These are phyloP conservation scores for Penicillium palitans DNA, from an alignment of 2,329 filamentous ascomycete species.

Conservation along the genomic window DNA sequence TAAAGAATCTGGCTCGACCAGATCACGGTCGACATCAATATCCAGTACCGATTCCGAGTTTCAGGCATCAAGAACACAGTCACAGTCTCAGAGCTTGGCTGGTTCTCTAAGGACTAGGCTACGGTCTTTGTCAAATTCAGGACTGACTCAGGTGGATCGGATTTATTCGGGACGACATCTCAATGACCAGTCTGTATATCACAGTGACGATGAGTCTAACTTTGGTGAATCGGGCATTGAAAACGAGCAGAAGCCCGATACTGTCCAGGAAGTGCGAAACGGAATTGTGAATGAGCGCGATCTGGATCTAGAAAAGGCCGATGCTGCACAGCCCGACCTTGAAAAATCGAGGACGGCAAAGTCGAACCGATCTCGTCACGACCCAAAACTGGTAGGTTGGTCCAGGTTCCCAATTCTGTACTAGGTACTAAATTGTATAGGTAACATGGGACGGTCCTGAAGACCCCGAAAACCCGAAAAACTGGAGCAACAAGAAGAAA, in stretches of 20 bases:
- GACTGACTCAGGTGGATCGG: slow-evolving; percentile 22
- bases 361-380: slow-evolving; percentile 23
- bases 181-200: slow-evolving; percentile 37
- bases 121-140: slow-evolving; percentile 19
- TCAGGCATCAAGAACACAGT: slow-evolving; percentile 5
- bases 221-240: neutral
- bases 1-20: slow-evolving; percentile 6
- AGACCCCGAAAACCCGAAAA: slow-evolving; percentile 50
- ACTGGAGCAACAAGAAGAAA: slow-evolving; percentile 58
- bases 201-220: slow-evolving; percentile 26
- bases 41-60: slow-evolving; percentile 19
- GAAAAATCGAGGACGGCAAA: slow-evolving; percentile 27
- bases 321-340: slow-evolving; percentile 14
- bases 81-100: slow-evolving; percentile 4
- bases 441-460: slow-evolving; percentile 56
- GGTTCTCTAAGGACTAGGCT: slow-evolving; percentile 10
- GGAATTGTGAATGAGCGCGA: slow-evolving; percentile 32
- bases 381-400: slow-evolving; percentile 29
- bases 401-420: neutral
- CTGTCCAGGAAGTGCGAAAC: slow-evolving; percentile 25
- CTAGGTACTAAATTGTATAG: slow-evolving; percentile 22
- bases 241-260: slow-evolving; percentile 15
- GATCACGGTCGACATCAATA: slow-evolving; percentile 19
- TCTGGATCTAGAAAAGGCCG: slow-evolving; percentile 28
- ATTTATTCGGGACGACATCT: slow-evolving; percentile 35